Base-by-base conservation (phyloP, 2,329 filamentous ascomycete genomes). In the Microcera coccophila region DNA sequence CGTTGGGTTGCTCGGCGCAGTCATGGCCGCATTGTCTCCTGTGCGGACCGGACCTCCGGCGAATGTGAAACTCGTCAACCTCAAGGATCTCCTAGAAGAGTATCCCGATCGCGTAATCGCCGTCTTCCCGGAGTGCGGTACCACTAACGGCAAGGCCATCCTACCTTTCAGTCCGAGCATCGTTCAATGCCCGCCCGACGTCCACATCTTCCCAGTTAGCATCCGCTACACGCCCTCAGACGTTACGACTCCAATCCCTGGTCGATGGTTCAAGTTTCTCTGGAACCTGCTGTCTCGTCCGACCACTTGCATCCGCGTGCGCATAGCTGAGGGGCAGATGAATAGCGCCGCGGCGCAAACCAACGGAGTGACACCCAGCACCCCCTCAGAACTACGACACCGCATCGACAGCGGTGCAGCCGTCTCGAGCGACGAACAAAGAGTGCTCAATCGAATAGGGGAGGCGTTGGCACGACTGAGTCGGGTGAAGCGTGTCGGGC, bases 121-220 rank as follows among this genome's bases (percentile, higher is more conserved):
- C 48, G 81, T 95, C 2, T 96, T 97, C 63, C 91, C 93, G 11
- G 93, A 98, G 69, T 91, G 86, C 66, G 93, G 86, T 4, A 95
- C 93, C 1, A 95, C 89, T 34, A 98, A 98, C 61, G 91, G 91
- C 49, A 84, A 87, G 54, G 93, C 85, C 4, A 90, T 97, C 49
- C 69, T 98, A 11, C 87, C 89, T 2, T 80, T 95, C 42, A 88
- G 85, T 47, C 88, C 86, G 0, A 84, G 82, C 38, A 74, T 98
- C 2, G 71, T 93, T 3, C 77, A 81, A 14, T 79, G 80, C 0
- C 80, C 84, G 0, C 63, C 79, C 5, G 73, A 77, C 41, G 83
- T 83, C 8, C 85, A 84, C 60, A 88, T 98, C 53, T 97, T 94
- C 69, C 90, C 93, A 1, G 78, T 98, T 47, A 95, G 85, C 64